A percentile compares a stretch with the other conserved stretches of the same genome.
Evolutionary conservation across 2,329 filamentous ascomycete species (phyloP).

Genomic region (Fusarium torulosum): DNA sequence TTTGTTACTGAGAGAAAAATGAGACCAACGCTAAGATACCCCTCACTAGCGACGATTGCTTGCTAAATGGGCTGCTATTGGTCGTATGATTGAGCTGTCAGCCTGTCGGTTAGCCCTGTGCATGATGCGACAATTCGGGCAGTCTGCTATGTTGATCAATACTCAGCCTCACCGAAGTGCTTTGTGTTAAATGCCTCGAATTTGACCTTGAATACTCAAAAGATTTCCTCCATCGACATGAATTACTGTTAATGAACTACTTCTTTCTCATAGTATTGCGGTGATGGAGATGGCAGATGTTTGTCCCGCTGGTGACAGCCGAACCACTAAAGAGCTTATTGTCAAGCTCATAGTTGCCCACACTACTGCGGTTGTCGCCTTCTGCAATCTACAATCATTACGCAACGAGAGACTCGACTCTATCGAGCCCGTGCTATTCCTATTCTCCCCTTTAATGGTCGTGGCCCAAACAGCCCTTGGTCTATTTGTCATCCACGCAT

Average conservation of each 20-base stretch:
- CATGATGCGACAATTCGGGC: not conserved
- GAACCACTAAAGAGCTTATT: conserved; percentile 11
- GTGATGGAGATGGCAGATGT: not conserved
- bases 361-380: conserved; percentile 13
- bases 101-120: not conserved
- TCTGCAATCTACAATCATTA: conserved; percentile 20
- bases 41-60: not conserved
- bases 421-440: conserved; percentile 23
- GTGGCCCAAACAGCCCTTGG: conserved; percentile 4
- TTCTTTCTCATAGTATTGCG: too few species aligned
- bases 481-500: not conserved
- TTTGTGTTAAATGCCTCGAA: not conserved
- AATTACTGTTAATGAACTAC: too few species aligned
- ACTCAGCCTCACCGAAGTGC: not conserved
- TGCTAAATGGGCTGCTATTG: not conserved
- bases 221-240: too few species aligned
- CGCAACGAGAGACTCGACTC: conserved; percentile 25
- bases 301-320: conserved; percentile 1
- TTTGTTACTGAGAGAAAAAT: conserved; percentile 1
- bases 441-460: conserved; percentile 15
- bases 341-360: conserved; percentile 29
- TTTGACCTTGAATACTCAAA: too few species aligned
- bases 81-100: not conserved
- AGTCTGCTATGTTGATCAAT: not conserved
- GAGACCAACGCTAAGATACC: not conserved